Evolutionary conservation across 768 basidiomycete species (phyloP).

Genomic region (Leccinum sublutescens): DNA sequence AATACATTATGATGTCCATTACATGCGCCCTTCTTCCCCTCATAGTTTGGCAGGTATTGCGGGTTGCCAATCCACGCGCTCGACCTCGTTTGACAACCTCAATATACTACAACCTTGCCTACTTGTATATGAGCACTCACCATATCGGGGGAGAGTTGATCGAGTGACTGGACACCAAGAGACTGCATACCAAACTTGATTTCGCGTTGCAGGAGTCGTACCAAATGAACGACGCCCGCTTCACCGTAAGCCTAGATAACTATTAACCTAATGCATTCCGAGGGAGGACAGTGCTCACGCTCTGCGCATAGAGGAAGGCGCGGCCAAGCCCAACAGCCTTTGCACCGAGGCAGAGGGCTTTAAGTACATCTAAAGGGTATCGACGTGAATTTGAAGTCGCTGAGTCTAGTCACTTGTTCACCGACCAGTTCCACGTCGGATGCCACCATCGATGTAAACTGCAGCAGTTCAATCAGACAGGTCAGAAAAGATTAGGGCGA

Average conservation of each 20-base stretch:
- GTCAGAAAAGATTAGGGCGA: neutral
- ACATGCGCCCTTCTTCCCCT: conserved; percentile 4
- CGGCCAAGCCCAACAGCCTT: conserved; percentile 84
- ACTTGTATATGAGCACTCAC: conserved; percentile 37
- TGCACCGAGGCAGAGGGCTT: conserved; percentile 88
- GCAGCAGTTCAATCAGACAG: conserved; percentile 6
- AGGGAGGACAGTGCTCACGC: conserved; percentile 44
- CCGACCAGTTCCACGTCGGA: conserved; percentile 74
- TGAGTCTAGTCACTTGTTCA: conserved; percentile 1
- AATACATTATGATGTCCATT: neutral
- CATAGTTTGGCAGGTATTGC: conserved; percentile 21
- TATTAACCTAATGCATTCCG: conserved; percentile 5
- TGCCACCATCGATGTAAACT: conserved; percentile 85
- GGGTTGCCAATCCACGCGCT: conserved; percentile 69
- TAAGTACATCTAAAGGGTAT: conserved; percentile 63
- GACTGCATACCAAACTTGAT: conserved; percentile 75
- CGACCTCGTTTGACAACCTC: conserved; percentile 40
- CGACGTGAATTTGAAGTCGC: neutral
- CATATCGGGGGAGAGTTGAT: conserved; percentile 73
- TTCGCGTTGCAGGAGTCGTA: conserved; percentile 72
- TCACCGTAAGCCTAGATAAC: conserved; percentile 66
- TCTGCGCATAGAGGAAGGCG: conserved; percentile 83
- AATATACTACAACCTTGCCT: neutral
- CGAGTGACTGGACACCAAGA: conserved; percentile 63
- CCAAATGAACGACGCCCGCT: conserved; percentile 62